These are phyloP conservation scores for Tothia fuscella DNA, from an alignment of 2,329 filamentous ascomycete species.

Conservation along the genomic window DNA sequence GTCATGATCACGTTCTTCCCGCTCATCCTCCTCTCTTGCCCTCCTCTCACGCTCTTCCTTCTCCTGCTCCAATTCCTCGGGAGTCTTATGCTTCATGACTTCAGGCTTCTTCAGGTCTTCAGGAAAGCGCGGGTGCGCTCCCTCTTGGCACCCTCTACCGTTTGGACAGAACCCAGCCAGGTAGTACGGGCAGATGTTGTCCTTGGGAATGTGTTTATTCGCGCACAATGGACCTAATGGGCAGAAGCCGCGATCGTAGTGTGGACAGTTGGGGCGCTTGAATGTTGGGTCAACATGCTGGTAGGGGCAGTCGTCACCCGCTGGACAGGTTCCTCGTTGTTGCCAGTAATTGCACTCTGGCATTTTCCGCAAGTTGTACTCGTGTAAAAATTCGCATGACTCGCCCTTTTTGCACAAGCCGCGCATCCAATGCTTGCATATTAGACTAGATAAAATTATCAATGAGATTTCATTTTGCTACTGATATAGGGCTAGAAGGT, in stretches of 20 bases:
- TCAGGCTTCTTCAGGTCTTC: conserved; percentile 50
- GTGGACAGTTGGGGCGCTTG: conserved; percentile 49
- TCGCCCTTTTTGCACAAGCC: conserved; percentile 97
- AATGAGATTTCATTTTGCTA: no score
- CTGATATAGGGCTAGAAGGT: neutral
- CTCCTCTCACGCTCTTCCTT: conserved; percentile 9
- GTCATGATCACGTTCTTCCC: conserved; percentile 8
- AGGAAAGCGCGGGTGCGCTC: conserved; percentile 70
- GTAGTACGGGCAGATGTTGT: conserved; percentile 68
- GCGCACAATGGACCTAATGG: conserved; percentile 76
- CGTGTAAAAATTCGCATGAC: conserved; percentile 93
- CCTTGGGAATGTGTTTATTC: conserved; percentile 74
- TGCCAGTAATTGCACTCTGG: conserved; percentile 97
- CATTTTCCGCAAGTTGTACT: conserved; percentile 97
- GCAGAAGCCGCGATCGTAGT: conserved; percentile 93
- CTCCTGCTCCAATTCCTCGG: conserved; percentile 54
- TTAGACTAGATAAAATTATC: conserved; percentile 40
- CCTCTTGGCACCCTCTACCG: conserved; percentile 61
- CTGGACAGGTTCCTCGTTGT: conserved; percentile 85
- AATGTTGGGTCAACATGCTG: conserved; percentile 78
- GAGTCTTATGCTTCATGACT: conserved; percentile 56
- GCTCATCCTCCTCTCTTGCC: conserved; percentile 3
- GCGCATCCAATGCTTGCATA: conserved; percentile 98
- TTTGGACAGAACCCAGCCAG: conserved; percentile 92
- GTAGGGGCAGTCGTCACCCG: conserved; percentile 93